Evolutionary conservation across 1,139 yeast species (phyloP), one percentile per base, ranked within the genome.

Genomic region (Pichia sp.): DNA sequence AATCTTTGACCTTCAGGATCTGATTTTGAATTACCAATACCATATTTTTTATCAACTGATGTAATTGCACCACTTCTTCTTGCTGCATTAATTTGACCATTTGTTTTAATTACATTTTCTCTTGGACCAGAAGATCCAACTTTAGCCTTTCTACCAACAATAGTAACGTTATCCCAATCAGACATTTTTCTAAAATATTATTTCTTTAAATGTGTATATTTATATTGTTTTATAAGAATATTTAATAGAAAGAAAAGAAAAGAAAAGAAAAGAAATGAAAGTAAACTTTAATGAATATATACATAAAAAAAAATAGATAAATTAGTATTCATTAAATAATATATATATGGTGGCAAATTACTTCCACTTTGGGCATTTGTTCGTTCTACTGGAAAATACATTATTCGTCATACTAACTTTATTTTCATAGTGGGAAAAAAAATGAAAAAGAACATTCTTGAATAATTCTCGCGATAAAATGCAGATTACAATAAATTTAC

Each of bases 1-100:
- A 92, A 73, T 66, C 95, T 78, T 71, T 94, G 98, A 45, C 97
- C 98, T 63, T 92, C 98, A 32, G 89, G 84, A 59, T 83, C 82
- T 46, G 78, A 71, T 61, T 73, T 76, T 45, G 71, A 64, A 64
- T 80, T 82, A 53, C 87, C 74, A 42, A 84, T 71, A 43, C 82
- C 83, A 67, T 85, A 92, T 68, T 90, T 92, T 79, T 92, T 92
- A 67, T 92, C 98, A 38, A 92, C 90, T 37, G 94, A 80, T 35
- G 94, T 76, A 47, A 94, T 92, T 46, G 80, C 76, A 51, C 98
- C 98, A 29, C 81, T 64, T 73, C 98, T 82, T 71, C 95, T 80
- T 43, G 98, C 98, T 33, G 90, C 96, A 63, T 92, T 92, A 62
- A 92, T 73, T 61, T 83, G 86, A 41, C 85, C 78, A 44, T 76